Evolutionary conservation across 2,329 filamentous ascomycete species (phyloP).

Genomic region (Metarhizium album): DNA sequence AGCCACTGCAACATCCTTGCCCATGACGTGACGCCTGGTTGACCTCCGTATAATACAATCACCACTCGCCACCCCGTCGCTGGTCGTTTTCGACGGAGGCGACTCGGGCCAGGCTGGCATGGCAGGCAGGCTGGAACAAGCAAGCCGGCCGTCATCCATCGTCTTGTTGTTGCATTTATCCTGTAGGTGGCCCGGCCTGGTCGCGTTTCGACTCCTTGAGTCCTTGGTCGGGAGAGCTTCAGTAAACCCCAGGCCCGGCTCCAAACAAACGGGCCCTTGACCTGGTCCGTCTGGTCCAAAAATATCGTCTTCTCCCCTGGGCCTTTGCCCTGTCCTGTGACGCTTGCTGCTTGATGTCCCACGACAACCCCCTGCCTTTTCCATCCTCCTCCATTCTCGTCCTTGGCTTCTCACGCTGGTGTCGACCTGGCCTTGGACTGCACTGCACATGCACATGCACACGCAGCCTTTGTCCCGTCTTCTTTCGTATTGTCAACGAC

Average conservation of each 20-base stretch:
- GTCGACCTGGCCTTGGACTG: background rate
- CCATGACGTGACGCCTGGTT: conserved; percentile 3
- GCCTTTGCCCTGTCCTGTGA: conserved; percentile 1
- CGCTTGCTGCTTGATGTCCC: background rate
- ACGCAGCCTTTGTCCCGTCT: background rate
- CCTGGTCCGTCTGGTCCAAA: background rate
- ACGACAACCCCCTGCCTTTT: background rate
- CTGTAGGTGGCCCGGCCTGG: no score
- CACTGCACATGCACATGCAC: background rate
- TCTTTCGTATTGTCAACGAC: background rate
- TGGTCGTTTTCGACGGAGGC: no score
- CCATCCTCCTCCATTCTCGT: background rate
- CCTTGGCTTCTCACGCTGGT: background rate
- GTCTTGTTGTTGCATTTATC: no score
- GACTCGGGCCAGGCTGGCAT: no score
- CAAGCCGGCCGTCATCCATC: no score
- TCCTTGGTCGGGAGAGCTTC: no score
- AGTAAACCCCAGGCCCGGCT: background rate
- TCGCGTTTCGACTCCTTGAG: no score
- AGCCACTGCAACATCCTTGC: background rate
- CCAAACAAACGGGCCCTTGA: background rate
- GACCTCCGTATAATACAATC: background rate
- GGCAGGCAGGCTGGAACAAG: no score
- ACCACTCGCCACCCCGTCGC: no score
- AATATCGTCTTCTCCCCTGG: conserved; percentile 4